phyloP scores from a whole-genome alignment of 352 stramenopile species.

The Blastocystis sp. region DNA sequence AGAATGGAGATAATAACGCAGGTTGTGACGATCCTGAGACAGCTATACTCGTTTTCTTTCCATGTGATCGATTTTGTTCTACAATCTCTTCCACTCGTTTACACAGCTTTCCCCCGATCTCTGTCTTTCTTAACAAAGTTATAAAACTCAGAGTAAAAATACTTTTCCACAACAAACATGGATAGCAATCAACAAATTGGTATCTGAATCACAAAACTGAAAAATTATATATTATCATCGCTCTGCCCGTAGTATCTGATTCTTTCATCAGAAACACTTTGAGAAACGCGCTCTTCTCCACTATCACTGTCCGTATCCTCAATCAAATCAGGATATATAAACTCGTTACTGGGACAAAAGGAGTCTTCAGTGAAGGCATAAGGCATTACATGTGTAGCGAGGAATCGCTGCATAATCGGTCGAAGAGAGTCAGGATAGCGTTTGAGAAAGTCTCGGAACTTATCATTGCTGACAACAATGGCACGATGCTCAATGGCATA shows the following conservation, averaged over 20 bases:
- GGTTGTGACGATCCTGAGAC: conserved; percentile 82
- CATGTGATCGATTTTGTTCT: neutral
- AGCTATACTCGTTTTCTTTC: conserved; percentile 73
- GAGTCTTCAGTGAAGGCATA: conserved; percentile 15
- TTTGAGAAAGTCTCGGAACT: neutral
- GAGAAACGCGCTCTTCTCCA: neutral
- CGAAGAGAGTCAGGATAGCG: conserved; percentile 34
- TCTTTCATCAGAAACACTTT: neutral
- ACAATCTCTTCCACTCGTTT: neutral
- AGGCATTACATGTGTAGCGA: conserved; percentile 10
- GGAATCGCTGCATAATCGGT: conserved; percentile 10
- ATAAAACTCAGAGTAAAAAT: neutral
- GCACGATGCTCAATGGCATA: conserved; percentile 26
- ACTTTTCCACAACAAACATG: neutral
- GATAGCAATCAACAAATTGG: neutral
- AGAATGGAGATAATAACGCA: conserved; percentile 72
- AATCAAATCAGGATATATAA: conserved; percentile 35
- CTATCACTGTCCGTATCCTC: neutral
- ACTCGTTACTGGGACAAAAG: conserved; percentile 14
- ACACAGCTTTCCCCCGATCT: neutral
- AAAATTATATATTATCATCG: too few relatives aligned
- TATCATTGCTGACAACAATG: conserved; percentile 29
- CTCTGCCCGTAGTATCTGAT: neutral
- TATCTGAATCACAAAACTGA: neutral
- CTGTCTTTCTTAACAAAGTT: conserved; percentile 3